These are phyloP conservation scores for Fusarium newnesense DNA, from an alignment of 2,329 filamentous ascomycete genomes.

Conservation along the genomic window DNA sequence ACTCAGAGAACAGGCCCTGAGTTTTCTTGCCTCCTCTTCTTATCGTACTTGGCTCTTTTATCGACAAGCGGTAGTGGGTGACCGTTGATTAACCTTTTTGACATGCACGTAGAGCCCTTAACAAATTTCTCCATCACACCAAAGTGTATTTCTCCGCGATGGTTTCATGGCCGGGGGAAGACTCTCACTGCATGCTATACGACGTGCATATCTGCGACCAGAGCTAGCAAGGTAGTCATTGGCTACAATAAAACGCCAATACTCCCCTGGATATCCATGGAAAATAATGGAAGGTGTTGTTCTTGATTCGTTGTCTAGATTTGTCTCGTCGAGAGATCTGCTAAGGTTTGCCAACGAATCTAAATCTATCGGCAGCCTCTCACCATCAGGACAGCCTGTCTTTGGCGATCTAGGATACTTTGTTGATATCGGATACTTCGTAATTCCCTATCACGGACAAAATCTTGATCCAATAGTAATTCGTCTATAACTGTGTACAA, in stretches of 20 bases:
- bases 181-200: not conserved
- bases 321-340: not conserved
- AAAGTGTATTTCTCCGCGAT: not conserved
- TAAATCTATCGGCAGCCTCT: not conserved
- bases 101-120: not conserved
- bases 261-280: not conserved
- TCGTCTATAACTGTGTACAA: not conserved
- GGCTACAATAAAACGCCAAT: too few relatives aligned
- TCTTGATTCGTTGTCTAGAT: not conserved
- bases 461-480: too few relatives aligned
- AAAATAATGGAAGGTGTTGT: not conserved
- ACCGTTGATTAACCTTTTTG: not conserved
- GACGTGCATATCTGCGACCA: not conserved
- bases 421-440: not conserved
- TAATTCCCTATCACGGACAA: too few relatives aligned
- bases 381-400: not conserved
- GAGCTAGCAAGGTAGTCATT: not conserved
- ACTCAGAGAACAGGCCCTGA: not conserved
- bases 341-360: not conserved
- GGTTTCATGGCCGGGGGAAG: not conserved
- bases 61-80: not conserved
- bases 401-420: not conserved
- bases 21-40: not conserved
- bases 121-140: not conserved
- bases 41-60: not conserved